Conservation (phyloP, 371 early-diverging fungal genomes). For the Actinomucor elegans region DNA sequence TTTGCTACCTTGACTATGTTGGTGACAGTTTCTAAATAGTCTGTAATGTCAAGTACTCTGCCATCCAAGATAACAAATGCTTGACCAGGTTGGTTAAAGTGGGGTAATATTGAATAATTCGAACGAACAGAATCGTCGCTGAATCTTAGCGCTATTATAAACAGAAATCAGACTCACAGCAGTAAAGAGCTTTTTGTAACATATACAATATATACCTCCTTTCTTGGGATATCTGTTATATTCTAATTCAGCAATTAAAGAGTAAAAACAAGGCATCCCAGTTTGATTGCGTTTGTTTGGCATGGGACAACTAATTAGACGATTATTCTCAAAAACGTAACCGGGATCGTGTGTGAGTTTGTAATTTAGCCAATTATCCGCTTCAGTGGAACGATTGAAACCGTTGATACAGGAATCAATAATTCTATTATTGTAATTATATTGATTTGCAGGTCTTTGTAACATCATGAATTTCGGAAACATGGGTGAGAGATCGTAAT, state of each 20-base stretch:
- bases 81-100: slow-evolving; percentile 4
- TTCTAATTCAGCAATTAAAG: slow-evolving; percentile 5
- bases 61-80: slow-evolving; percentile 40
- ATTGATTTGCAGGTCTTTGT: slow-evolving; percentile 10
- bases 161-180: neutral
- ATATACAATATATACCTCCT: slow-evolving; percentile 22
- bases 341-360: slow-evolving; percentile 38
- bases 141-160: slow-evolving; percentile 13
- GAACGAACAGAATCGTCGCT: neutral
- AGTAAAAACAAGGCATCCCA: slow-evolving; percentile 43
- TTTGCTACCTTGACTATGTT: slow-evolving; percentile 32
- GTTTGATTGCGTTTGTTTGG: slow-evolving; percentile 35
- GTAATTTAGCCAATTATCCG: slow-evolving; percentile 44
- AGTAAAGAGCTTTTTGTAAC: neutral
- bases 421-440: slow-evolving; percentile 17
- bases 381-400: slow-evolving; percentile 25
- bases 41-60: slow-evolving; percentile 43
- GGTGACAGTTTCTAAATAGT: slow-evolving; percentile 38
- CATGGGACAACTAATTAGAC: slow-evolving; percentile 36
- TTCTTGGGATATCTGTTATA: slow-evolving; percentile 14
- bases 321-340: slow-evolving; percentile 18
- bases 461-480: slow-evolving; percentile 45
- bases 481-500: slow-evolving; percentile 44
- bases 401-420: slow-evolving; percentile 39
- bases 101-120: slow-evolving; percentile 13